These are phyloP conservation scores for Heliamphora pulchella DNA, from an alignment of 179 eudicot species.

Conservation along the genomic window DNA sequence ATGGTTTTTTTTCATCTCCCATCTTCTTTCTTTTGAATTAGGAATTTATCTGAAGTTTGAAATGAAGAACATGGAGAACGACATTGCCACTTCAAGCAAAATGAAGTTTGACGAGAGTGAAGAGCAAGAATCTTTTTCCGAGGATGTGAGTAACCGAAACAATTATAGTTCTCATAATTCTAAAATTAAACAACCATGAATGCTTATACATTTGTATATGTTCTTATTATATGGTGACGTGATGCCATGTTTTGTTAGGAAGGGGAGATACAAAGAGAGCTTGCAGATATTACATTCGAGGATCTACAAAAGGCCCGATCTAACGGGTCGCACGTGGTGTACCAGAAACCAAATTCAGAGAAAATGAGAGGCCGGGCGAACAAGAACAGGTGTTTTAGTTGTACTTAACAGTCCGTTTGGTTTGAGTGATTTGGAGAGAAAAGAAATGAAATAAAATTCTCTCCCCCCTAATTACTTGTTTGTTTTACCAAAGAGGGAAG, in stretches of 20 bases:
- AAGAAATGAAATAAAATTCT: no score
- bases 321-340: constrained; percentile 55
- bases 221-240: no score
- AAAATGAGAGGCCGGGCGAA: constrained; percentile 57
- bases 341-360: constrained; percentile 33
- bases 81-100: constrained; percentile 12
- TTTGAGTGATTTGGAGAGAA: no score
- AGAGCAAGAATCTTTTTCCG: constrained; percentile 10
- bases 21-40: no score
- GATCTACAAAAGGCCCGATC: constrained; percentile 69
- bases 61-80: background rate
- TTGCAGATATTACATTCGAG: constrained; percentile 73
- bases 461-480: no score
- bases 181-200: background rate
- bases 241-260: constrained; percentile 31
- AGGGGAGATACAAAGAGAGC: constrained; percentile 51
- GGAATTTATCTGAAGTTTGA: no score
- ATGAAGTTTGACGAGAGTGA: constrained; percentile 8
- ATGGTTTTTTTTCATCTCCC: no score
- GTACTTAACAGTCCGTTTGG: background rate
- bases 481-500: no score
- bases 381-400: constrained; percentile 55
- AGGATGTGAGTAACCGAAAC: constrained; percentile 13
- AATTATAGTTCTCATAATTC: background rate
- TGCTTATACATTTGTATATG: background rate